Evolutionary conservation across 345 rosid species (phyloP).

Genomic region (Citrus sinensis): DNA sequence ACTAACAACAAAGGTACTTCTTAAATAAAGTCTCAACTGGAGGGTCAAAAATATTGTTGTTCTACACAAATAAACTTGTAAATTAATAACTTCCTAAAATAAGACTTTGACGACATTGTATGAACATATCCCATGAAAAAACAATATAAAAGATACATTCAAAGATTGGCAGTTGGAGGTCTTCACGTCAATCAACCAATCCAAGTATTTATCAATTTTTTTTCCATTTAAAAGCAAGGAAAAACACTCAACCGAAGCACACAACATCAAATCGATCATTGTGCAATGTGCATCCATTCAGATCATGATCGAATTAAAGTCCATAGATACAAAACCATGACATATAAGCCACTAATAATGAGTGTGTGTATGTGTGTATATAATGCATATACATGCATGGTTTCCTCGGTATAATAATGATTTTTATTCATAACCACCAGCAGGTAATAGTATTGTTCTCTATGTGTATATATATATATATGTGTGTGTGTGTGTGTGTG

Average conservation of each 20-base stretch:
- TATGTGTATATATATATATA: no score
- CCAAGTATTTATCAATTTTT: background rate
- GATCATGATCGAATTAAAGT: background rate
- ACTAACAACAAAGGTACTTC: background rate
- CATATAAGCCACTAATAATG: background rate
- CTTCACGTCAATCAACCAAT: background rate
- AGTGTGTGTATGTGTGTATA: no score
- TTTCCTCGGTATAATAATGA: no score
- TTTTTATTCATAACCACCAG: no score
- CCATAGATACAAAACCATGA: background rate
- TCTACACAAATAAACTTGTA: background rate
- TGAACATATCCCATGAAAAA: background rate
- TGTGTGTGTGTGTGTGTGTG: no score
- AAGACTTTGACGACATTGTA: background rate
- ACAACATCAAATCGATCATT: background rate
- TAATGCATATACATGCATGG: no score
- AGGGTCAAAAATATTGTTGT: background rate
- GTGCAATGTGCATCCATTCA: background rate
- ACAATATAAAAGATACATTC: conserved; percentile 8
- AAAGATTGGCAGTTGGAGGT: conserved; percentile 8
- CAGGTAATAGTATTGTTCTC: no score
- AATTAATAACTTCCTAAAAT: background rate
- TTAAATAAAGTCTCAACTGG: background rate
- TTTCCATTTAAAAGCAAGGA: background rate
- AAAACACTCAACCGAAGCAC: background rate